phyloP scores from a whole-genome alignment of 306 rosid species.

The Spatholobus suberectus region DNA sequence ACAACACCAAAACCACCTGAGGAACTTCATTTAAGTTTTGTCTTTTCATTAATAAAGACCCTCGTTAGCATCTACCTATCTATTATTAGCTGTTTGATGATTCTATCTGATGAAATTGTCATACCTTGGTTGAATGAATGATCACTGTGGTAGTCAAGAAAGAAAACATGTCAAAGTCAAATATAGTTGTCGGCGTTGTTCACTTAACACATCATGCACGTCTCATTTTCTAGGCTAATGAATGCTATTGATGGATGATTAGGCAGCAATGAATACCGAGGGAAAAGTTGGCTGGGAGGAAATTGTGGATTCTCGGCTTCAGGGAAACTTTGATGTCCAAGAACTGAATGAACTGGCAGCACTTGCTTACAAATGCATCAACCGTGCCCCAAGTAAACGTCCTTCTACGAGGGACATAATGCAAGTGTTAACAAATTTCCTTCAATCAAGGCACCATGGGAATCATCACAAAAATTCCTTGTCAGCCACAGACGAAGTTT shows the following conservation, averaged over 20 bases:
- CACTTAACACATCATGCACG: not conserved
- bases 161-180: not conserved
- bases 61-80: not conserved
- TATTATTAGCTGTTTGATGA: not conserved
- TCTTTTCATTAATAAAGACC: too few relatives aligned
- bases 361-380: constrained; percentile 74
- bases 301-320: constrained; percentile 70
- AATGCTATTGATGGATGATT: constrained; percentile 18
- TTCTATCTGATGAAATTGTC: not conserved
- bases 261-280: constrained; percentile 82
- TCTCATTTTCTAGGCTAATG: not conserved
- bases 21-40: too few relatives aligned
- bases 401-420: constrained; percentile 82
- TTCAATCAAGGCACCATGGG: constrained; percentile 54
- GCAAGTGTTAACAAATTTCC: constrained; percentile 61
- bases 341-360: constrained; percentile 76
- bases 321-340: constrained; percentile 63
- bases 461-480: constrained; percentile 53
- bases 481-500: constrained; percentile 63
- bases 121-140: not conserved
- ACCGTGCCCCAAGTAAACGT: constrained; percentile 62
- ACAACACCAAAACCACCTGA: not conserved
- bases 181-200: not conserved
- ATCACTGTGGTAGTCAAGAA: not conserved
- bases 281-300: constrained; percentile 92